Base-by-base conservation (phyloP, 352 stramenopile genomes). In the Phytopythium oedochilum region DNA sequence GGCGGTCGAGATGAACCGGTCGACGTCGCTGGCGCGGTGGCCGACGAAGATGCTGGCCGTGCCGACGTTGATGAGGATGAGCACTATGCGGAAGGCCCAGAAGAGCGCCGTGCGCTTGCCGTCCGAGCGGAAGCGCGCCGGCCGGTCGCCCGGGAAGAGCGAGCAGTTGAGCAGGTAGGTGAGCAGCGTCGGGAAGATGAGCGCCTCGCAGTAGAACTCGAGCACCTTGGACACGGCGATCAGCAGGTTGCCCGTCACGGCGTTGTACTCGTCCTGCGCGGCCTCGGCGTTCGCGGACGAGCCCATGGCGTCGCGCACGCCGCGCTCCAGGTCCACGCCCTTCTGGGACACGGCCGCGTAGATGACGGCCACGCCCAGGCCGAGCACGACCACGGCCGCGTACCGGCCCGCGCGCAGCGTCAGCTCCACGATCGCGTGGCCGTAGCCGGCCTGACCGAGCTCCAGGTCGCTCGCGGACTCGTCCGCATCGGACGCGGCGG, bases 61-160 rank as follows among this genome's bases (percentile, higher is more conserved):
- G 4, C 63, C 72, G 29, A 78, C 60, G 47, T 72, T 75, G 36
- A 82, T 35, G 25, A 74, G 42, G 61, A 69, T 78, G 55, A 72
- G 60, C 8, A 76, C 56, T 43, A 70, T 18, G 11, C 66, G 69
- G 17, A 49, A 55, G 52, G 78, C 71, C 61, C 55, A 67, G 42
- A 66, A 73, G 17, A 82, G 49, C 15, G 49, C 29, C 12, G 54
- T 48, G n/a, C 40, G 57, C 59, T 82, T 82, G 66, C 75, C 39
- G 5, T 28, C 51, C 11, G 57, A 52, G 9, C 45, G 50, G n/a
- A 67, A 51, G 20, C 59, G 59, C 2, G 57, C 59, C 35, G 63
- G 63, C 26, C 67, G 53, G 44, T 70, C 63, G 9, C 63, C 59
- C 2, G 63, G 63, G 51, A 61, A 70, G 42, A 66, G 55, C 34